Evolutionary conservation across 768 basidiomycete species (phyloP), one percentile per base, ranked within the genome.

Genomic region (Auricularia sp.): DNA sequence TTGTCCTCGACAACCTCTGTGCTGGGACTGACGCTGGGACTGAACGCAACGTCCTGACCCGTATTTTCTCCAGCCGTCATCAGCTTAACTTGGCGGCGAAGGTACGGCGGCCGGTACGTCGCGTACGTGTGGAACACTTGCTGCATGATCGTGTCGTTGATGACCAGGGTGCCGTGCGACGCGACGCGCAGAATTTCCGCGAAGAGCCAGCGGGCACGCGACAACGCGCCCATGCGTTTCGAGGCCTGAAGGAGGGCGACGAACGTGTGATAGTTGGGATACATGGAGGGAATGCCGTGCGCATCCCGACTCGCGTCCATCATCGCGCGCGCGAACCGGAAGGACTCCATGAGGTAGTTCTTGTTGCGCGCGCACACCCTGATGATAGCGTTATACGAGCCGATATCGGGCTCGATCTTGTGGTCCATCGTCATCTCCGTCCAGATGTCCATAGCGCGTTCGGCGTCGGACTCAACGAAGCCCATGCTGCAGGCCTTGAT

Each of bases 401-500:
- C 83, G 1, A 78, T 78, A 0, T 85, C 86, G 0, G 95, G 93
- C 11, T 74, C 66, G 14, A 93, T 74, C 2, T 77, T 68, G 36
- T 82, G 81, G 70, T 93, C 90, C 1, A 83, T 74, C 2, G 88
- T 90, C 93, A 98, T 93, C 73, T 98, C 96, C 33, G 83, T 86
- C 84, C 90, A 97, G 0, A 98, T 79, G 72, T 99, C 97, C 65
- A 96, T 78, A 0, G 96, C 97, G 53, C 91, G 87, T 71, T 97
- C 93, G 0, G 93, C 91, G 68, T 95, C 88, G 1, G 89, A 85
- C 23, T 64, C 68, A n/a, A 75, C 69, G 5, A 4, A 6, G 1
- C 29, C 11, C 18, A 59, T 14, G 43, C 77, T 76, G 67, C 95
- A 98, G 0, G 92, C 89, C 3, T 83, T 81, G 68, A 99, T 93